phyloP scores from a whole-genome alignment of 2,329 filamentous ascomycete genomes.

The Aureobasidium zeae region DNA sequence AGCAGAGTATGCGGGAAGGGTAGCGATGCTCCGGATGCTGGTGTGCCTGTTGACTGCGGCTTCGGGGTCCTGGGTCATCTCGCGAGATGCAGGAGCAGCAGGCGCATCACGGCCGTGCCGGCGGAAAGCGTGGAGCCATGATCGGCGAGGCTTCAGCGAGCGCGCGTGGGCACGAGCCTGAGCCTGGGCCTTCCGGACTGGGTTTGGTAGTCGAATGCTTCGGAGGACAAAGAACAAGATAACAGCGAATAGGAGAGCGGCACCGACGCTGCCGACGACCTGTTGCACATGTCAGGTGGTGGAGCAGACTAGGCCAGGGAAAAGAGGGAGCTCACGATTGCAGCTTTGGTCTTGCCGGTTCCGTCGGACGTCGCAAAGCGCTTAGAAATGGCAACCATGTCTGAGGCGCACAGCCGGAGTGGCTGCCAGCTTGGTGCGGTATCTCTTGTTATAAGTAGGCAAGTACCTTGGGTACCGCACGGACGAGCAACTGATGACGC shows the following conservation, averaged over 20 bases:
- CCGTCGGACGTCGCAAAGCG: not conserved
- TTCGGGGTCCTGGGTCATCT: slow-evolving; percentile 12
- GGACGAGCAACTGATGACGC: no score
- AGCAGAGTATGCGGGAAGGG: slow-evolving; percentile 73
- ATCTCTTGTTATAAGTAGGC: no score
- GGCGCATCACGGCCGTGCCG: not conserved
- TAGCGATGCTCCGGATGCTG: slow-evolving; percentile 88
- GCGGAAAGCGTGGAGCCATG: slow-evolving; percentile 8
- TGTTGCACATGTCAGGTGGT: slow-evolving; percentile 1
- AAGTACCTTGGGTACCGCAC: no score
- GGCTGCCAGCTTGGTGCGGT: no score
- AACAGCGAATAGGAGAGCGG: slow-evolving; percentile 15
- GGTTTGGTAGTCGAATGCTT: slow-evolving; percentile 4
- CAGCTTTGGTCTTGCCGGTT: slow-evolving; percentile 10
- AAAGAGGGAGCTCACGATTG: not conserved
- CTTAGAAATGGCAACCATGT: slow-evolving; percentile 12
- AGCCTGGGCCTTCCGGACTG: not conserved
- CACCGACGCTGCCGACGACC: slow-evolving; percentile 17
- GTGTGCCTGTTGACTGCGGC: slow-evolving; percentile 65
- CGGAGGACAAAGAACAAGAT: slow-evolving; percentile 15
- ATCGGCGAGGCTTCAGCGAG: not conserved
- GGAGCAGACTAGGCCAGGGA: no score
- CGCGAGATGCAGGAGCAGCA: not conserved
- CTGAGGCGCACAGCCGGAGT: slow-evolving; percentile 1
- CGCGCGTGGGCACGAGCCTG: not conserved